A percentile compares a stretch with the other conserved stretches of the same genome.
phyloP scores from a whole-genome alignment of 208 protist species.

The Leishmania aethiopica region DNA sequence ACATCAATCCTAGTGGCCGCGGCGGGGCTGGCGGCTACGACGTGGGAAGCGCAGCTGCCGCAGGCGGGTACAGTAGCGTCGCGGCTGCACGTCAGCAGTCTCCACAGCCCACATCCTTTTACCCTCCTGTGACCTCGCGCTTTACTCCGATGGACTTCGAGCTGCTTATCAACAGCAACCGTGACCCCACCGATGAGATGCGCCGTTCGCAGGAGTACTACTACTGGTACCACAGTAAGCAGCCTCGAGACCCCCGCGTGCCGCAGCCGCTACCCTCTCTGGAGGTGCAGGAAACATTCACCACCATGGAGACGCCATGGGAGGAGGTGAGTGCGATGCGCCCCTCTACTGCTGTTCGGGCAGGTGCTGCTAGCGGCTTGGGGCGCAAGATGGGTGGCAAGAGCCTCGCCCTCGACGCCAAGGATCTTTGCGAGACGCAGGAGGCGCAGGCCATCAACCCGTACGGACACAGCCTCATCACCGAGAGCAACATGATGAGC shows the following conservation, averaged over 20 bases:
- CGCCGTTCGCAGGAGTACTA: conserved; percentile 82
- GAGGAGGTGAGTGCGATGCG: conserved; percentile 36
- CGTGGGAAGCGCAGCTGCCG: not conserved
- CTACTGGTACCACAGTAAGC: conserved; percentile 86
- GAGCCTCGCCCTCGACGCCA: conserved; percentile 67
- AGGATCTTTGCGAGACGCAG: conserved; percentile 74
- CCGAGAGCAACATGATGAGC: conserved; percentile 66
- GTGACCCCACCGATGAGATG: conserved; percentile 80
- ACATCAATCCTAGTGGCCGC: conserved; percentile 2
- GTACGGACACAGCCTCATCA: conserved; percentile 65
- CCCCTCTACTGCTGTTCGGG: conserved; percentile 1
- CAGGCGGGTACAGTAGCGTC: conserved; percentile 22
- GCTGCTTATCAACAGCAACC: conserved; percentile 75
- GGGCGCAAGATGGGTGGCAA: conserved; percentile 32
- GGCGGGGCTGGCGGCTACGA: conserved; percentile 18
- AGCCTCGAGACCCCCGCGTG: conserved; percentile 64
- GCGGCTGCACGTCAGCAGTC: conserved; percentile 22
- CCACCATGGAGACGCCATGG: conserved; percentile 72
- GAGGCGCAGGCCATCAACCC: conserved; percentile 77
- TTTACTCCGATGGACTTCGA: conserved; percentile 90
- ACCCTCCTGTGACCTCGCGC: conserved; percentile 38
- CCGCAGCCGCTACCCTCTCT: conserved; percentile 71
- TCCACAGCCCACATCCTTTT: conserved; percentile 24
- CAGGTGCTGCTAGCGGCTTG: not conserved
- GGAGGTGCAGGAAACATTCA: conserved; percentile 60